These are phyloP conservation scores for Raffaelea arxii DNA, from an alignment of 2,329 filamentous ascomycete species.

Conservation along the genomic window DNA sequence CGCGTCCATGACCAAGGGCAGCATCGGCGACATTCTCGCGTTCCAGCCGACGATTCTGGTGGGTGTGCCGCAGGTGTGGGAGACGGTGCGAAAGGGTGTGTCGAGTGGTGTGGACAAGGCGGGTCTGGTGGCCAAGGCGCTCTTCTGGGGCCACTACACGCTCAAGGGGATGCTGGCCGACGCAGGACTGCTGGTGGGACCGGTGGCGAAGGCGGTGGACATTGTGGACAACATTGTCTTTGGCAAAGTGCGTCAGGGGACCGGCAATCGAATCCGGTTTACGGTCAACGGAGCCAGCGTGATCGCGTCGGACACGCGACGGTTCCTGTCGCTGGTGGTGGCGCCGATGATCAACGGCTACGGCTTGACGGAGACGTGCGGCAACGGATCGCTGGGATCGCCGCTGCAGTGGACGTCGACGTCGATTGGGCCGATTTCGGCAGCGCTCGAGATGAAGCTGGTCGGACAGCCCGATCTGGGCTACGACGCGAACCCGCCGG, in stretches of 20 bases:
- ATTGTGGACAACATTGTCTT: constrained; percentile 78
- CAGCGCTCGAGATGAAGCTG: constrained; percentile 77
- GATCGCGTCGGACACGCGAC: constrained; percentile 76
- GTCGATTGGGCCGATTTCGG: constrained; percentile 69
- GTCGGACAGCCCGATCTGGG: constrained; percentile 85
- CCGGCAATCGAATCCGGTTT: constrained; percentile 78
- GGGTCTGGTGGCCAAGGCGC: constrained; percentile 57
- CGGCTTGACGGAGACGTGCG: constrained; percentile 86
- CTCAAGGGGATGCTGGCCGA: constrained; percentile 50
- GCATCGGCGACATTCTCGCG: constrained; percentile 86
- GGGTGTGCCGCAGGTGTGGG: constrained; percentile 94
- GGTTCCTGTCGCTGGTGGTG: constrained; percentile 85
- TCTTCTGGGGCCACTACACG: constrained; percentile 64
- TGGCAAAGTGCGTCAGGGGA: constrained; percentile 81
- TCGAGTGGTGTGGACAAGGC: constrained; percentile 65
- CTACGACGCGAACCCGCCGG: constrained; percentile 65
- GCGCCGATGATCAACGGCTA: constrained; percentile 94
- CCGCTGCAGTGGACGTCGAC: constrained; percentile 74
- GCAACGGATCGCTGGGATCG: constrained; percentile 72
- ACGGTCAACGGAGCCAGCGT: constrained; percentile 93
- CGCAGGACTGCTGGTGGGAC: constrained; percentile 37
- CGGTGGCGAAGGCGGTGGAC: constrained; percentile 39
- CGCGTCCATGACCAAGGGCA: constrained; percentile 67
- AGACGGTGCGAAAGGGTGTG: constrained; percentile 93
- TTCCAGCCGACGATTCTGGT: constrained; percentile 83